Base-by-base conservation (phyloP, 257 asterid genomes). In the Fraxinus cuspidata region DNA sequence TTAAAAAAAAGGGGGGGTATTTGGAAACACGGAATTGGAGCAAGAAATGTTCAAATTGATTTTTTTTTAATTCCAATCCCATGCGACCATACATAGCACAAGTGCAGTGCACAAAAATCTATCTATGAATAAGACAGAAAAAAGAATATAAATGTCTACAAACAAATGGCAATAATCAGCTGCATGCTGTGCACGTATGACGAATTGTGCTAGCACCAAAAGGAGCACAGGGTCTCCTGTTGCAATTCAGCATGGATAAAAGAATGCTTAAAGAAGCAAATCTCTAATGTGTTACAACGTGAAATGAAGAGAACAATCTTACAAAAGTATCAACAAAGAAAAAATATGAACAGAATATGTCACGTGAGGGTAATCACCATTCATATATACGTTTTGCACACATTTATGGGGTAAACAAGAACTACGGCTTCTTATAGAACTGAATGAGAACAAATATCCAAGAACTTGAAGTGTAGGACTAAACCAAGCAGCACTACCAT, bases 171-270 rank as follows among this genome's bases (percentile, higher is more conserved):
- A 66, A 65, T 25, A 34, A 67, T 42, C 34, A 71, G 71, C 69
- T 47, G 67, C 21, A 81, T 44, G 64, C 44, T 38, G 29, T 38
- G 18, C 49, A 53, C 21, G 51, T 44, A 56, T 49, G n/a, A 70
- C 5, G 9, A 18, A 78, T 42, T 28, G 49, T 23, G 25, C 74
- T 38, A 78, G 64, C 44, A 60, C 49, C 73, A 68, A 72, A 67
- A 21, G 63, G 13, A 51, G 78, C 74, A 35, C 51, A 32, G 75
- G 65, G 60, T 72, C 64, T 49, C 78, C 47, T n/a, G 31, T 42
- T 23, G 49, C 70, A 51, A 19, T 63, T 27, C 35, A 27, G 16
- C 58, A 47, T 9, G 28, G 28, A 75, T 7, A 38, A 66, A 65
- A 3, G 10, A n/a, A 63, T 11, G 32, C 3, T 2, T 42, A 65